Evolutionary conservation across 2,329 filamentous ascomycete species (phyloP).

Genomic region (Sarocladium strictum): DNA sequence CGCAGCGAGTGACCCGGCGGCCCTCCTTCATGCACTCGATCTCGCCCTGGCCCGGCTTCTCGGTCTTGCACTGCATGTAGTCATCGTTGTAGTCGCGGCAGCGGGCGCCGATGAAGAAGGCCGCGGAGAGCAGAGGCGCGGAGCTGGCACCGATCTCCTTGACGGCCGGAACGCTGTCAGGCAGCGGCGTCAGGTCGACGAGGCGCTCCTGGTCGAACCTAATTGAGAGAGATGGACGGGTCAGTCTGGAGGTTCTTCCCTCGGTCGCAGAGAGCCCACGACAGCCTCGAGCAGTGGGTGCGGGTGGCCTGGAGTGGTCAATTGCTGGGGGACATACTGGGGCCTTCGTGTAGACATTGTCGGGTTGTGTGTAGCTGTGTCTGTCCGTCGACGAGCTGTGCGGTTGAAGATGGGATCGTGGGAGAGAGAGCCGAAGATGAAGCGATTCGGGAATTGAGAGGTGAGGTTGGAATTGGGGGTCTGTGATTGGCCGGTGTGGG

Average conservation of each 20-base stretch:
- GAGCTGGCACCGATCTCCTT: slow-evolving; percentile 90
- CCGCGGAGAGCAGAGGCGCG: slow-evolving; percentile 82
- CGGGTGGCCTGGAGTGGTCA: slow-evolving; percentile 3
- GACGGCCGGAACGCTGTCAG: slow-evolving; percentile 85
- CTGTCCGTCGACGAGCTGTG: slow-evolving; percentile 15
- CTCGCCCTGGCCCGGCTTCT: slow-evolving; percentile 86
- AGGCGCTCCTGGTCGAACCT: slow-evolving; percentile 90
- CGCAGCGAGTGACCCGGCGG: slow-evolving; percentile 92
- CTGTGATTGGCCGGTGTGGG: slow-evolving; percentile 29
- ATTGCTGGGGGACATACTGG: slow-evolving; percentile 29
- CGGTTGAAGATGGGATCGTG: slow-evolving; percentile 20
- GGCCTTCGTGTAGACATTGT: slow-evolving; percentile 37
- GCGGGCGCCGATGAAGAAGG: slow-evolving; percentile 94
- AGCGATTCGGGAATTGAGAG: slow-evolving; percentile 26
- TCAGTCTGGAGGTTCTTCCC: neutral
- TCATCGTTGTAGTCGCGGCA: slow-evolving; percentile 97
- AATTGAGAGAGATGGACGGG: slow-evolving; percentile 31
- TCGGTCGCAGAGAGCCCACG: slow-evolving; percentile 12
- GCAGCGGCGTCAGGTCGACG: slow-evolving; percentile 93
- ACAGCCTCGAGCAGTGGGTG: neutral
- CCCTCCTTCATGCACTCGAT: slow-evolving; percentile 95
- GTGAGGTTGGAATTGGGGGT: slow-evolving; percentile 33
- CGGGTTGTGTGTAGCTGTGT: slow-evolving; percentile 13
- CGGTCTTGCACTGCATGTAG: slow-evolving; percentile 99
- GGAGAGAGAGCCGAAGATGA: slow-evolving; percentile 20